Evolutionary conservation across 139 green algal genomes (phyloP), one percentile per base, ranked within the genome.

Genomic region (Haematococcus lacustris): DNA sequence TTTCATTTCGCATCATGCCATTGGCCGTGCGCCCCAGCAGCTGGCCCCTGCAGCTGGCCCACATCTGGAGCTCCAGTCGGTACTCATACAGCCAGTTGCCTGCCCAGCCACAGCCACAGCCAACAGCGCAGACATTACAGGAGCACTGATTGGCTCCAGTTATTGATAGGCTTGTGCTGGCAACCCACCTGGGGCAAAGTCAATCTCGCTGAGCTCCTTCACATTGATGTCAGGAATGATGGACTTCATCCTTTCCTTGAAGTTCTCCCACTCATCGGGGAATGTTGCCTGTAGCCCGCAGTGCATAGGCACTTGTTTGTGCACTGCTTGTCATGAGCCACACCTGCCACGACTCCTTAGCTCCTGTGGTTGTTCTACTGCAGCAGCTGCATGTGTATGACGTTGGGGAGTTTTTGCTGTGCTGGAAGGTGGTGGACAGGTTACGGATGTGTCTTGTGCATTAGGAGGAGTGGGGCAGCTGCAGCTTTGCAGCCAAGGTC

Each of bases 11-110:
- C 88, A 93, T 93, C 88, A 93, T 93, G 70, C 88, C 87, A 34
- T 71, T 67, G 51, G 81, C 79, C 13, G 79, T 84, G 71, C 79
- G 74, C 34, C 84, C 77, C 66, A 97, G 86, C 73, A 94, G 86
- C 82, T 97, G 91, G 28, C 89, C 89, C 4, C 91, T 73, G 71
- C 93, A 86, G 3, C 82, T 91, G 34, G 91, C 92, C 91, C 91
- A 97, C 76, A 92, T 73, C 74, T 83, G 74, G 60, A 83, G 69
- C 68, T 86, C 83, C 51, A 80, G 38, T 1, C 70, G 43, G 51
- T 73, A 66, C 3, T 80, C 74, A 33, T 80, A 75, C 66, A 78
- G 66, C 66, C 51, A 64, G 28, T 62, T 34, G 40, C 66, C 69
- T 50, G 53, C 30, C 40, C 40, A 9, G 57, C 13, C 13, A 68